A percentile compares a stretch with the other conserved stretches of the same genome.
Conservation (phyloP, 78 protist species). For the Dictyostelium purpureum region DNA sequence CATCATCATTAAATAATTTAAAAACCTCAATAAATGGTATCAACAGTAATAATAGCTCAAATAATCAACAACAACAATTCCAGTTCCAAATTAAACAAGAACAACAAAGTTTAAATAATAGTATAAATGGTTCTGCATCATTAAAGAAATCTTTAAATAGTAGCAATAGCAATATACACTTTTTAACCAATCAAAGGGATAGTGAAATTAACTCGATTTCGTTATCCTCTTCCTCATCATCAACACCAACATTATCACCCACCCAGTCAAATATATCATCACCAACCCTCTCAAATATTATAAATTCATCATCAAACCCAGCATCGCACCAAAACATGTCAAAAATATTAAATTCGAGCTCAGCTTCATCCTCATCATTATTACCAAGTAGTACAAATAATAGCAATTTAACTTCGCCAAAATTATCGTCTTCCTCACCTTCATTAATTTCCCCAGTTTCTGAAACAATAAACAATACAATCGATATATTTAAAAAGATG, state of each 20-base stretch:
- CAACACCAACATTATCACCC: conserved; percentile 5
- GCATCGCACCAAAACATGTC: background rate
- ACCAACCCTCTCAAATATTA: background rate
- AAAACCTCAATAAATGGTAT: background rate
- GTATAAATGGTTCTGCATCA: background rate
- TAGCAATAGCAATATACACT: background rate
- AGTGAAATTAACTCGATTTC: background rate
- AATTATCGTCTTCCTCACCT: background rate
- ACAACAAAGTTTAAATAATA: conserved; percentile 1
- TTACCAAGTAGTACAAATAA: background rate
- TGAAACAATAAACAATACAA: background rate
- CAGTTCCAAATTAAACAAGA: no score
- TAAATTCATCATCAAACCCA: background rate
- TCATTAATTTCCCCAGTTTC: background rate
- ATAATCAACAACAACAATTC: background rate
- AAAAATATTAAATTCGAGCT: background rate
- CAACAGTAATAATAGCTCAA: background rate
- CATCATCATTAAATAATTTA: background rate
- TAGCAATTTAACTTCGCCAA: background rate
- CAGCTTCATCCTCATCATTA: background rate
- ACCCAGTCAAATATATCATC: background rate
- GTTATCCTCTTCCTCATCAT: background rate
- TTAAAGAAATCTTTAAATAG: background rate
- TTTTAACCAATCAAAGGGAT: background rate
- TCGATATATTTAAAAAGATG: background rate